Conservation (phyloP, 1,139 yeast genomes). For the Taphrina confusa region DNA sequence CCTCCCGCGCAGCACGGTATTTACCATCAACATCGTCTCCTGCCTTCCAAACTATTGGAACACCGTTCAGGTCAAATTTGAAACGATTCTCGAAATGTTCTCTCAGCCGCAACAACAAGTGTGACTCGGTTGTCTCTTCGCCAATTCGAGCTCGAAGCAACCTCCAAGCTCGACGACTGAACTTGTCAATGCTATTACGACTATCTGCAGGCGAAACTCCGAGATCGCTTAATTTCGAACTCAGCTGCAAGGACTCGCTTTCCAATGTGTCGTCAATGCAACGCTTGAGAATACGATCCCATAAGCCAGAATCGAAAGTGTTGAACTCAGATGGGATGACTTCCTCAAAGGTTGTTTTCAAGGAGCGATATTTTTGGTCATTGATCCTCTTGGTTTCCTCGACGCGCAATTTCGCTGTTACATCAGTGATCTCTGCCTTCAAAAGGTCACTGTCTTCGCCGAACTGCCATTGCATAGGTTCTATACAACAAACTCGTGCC, state of each 20-base stretch:
- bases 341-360: slow-evolving; percentile 43
- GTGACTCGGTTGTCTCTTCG: slow-evolving; percentile 51
- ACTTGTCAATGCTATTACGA: neutral
- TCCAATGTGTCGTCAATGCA: slow-evolving; percentile 52
- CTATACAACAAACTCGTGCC: slow-evolving; percentile 43
- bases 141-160: slow-evolving; percentile 60
- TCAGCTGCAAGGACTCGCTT: slow-evolving; percentile 45
- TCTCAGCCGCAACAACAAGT: slow-evolving; percentile 46
- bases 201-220: slow-evolving; percentile 47
- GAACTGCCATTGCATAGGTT: slow-evolving; percentile 43
- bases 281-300: slow-evolving; percentile 61
- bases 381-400: slow-evolving; percentile 52
- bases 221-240: neutral
- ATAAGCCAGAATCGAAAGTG: slow-evolving; percentile 55
- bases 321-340: slow-evolving; percentile 40
- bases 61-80: slow-evolving; percentile 76
- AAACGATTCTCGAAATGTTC: slow-evolving; percentile 75
- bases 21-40: slow-evolving; percentile 69
- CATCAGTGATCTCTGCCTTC: slow-evolving; percentile 42
- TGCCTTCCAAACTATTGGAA: slow-evolving; percentile 80
- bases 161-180: slow-evolving; percentile 57
- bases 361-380: slow-evolving; percentile 43
- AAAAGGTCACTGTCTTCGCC: slow-evolving; percentile 46
- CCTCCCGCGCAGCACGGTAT: slow-evolving; percentile 61
- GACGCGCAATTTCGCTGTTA: slow-evolving; percentile 50